Conservation (phyloP, 768 basidiomycete genomes). For the Tricholoma furcatifolium region DNA sequence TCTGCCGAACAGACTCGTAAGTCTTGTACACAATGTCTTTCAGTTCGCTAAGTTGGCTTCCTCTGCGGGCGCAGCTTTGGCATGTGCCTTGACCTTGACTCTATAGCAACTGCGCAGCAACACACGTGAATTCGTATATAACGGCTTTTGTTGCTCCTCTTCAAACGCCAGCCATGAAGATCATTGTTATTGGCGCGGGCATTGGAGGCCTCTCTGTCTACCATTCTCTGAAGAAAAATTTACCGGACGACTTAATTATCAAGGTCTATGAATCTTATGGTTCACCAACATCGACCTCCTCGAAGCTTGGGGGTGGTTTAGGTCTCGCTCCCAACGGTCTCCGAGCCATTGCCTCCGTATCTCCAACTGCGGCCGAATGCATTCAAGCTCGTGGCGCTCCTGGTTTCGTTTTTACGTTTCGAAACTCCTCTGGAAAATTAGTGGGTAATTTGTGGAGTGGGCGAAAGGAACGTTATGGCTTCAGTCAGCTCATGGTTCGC, state of each 20-base stretch:
- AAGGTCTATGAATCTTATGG: constrained; percentile 32
- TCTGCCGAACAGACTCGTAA: too few relatives aligned
- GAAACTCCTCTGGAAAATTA: constrained; percentile 33
- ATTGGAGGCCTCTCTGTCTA: constrained; percentile 32
- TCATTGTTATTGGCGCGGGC: constrained; percentile 34
- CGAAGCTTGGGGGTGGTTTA: constrained; percentile 33
- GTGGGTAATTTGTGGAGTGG: constrained; percentile 29
- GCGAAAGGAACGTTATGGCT: constrained; percentile 30
- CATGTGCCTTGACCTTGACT: too few relatives aligned
- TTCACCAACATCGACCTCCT: constrained; percentile 21
- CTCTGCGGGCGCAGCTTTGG: too few relatives aligned
- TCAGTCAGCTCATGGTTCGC: constrained; percentile 30
- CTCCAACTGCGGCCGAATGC: constrained; percentile 26
- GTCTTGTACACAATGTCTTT: too few relatives aligned
- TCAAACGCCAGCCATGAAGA: constrained; percentile 22
- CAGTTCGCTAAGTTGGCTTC: too few relatives aligned
- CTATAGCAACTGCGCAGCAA: too few relatives aligned
- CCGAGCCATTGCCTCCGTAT: constrained; percentile 31
- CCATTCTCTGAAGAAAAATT: constrained; percentile 32
- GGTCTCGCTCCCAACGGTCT: constrained; percentile 40
- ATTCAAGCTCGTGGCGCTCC: constrained; percentile 22
- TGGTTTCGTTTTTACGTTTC: constrained; percentile 8
- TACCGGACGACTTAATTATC: constrained; percentile 18
- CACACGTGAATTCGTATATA: too few relatives aligned
- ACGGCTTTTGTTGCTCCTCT: neutral